Evolutionary conservation across 495 filamentous ascomycete genomes (phyloP), one percentile per base, ranked within the genome.

Genomic region (Penicillium lagena): DNA sequence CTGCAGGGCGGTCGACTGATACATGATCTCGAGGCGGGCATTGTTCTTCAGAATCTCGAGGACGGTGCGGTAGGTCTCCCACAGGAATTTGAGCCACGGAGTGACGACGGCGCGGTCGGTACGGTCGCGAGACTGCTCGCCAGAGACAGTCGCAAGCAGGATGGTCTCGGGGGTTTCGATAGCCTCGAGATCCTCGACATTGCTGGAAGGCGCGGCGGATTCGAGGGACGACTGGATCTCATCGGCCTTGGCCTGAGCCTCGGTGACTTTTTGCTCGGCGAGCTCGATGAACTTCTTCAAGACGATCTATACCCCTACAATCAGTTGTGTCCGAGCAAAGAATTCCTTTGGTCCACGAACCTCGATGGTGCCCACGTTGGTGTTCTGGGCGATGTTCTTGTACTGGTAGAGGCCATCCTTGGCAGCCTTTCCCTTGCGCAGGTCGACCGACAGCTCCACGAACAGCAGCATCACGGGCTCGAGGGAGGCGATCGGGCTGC

Each of bases 11-110:
- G 94, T 97, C 62, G 84, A 86, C 78, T 98, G 93, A 70, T 98
- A 98, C 77, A 97, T 94, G 32, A 95, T 79, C 74, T 98, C 93
- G 32, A 98, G 75, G 32, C 93, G 85, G 31, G 93, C 94, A 77
- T 98, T 98, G 77, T 98, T 98, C 71, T 95, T 88, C 52, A 98
- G 77, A 60, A 98, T 97, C 57, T 98, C 93, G 54, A 98, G 78
- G 32, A 98, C 93, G 42, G 93, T 98, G 32, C 93, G 89, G 71
- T 98, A 98, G n/a, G 93, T 95, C 72, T 98, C 94, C 93, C 93
- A 98, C 45, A 98, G 77, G 62, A 98, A 98, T 72, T 98, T 98
- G 52, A 98, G 79, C 93, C 94, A 98, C 38, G 93, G 93, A 42
- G 93, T 98, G 37, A 98, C 93, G 54, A 98, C 90, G 52, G 93